Percentiles rank a stretch among this genome's conserved stretches.
These are phyloP conservation scores for Kodamaea laetipori DNA, from an alignment of 805 yeast genomes.

Conservation along the genomic window DNA sequence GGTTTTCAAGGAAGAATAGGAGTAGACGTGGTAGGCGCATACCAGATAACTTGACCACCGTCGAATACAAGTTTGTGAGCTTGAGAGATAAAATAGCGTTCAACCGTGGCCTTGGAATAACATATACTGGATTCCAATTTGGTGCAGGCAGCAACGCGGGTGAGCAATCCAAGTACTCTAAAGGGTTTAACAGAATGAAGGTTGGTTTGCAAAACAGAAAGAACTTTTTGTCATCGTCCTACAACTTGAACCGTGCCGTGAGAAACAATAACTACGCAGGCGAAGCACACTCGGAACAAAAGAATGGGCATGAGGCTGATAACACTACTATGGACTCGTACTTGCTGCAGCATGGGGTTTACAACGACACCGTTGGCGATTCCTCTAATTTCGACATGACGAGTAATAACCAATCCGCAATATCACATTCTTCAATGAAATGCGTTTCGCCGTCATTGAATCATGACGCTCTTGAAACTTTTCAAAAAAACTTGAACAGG, in stretches of 20 bases:
- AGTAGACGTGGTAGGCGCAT: slow-evolving; percentile 4
- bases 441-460: neutral
- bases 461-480: slow-evolving; percentile 14
- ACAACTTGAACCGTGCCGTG: neutral
- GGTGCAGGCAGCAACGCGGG: neutral
- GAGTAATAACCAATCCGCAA: slow-evolving; percentile 3
- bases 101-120: slow-evolving; percentile 10
- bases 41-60: slow-evolving; percentile 1
- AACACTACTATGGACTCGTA: slow-evolving; percentile 4
- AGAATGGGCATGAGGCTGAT: neutral
- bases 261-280: neutral
- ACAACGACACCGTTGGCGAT: neutral
- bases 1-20: slow-evolving; percentile 5
- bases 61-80: slow-evolving; percentile 33
- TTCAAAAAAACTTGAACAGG: slow-evolving; percentile 27
- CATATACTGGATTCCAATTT: neutral
- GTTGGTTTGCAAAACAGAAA: slow-evolving; percentile 33
- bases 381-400: neutral
- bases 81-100: slow-evolving; percentile 34
- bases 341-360: slow-evolving; percentile 3
- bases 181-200: slow-evolving; percentile 39
- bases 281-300: neutral
- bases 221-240: slow-evolving; percentile 5
- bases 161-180: slow-evolving; percentile 31
- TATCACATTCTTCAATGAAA: slow-evolving; percentile 7